Percentiles rank a stretch among this genome's conserved stretches.
phyloP scores from a whole-genome alignment of 768 basidiomycete genomes.

The Pulveroboletus ravenelii region DNA sequence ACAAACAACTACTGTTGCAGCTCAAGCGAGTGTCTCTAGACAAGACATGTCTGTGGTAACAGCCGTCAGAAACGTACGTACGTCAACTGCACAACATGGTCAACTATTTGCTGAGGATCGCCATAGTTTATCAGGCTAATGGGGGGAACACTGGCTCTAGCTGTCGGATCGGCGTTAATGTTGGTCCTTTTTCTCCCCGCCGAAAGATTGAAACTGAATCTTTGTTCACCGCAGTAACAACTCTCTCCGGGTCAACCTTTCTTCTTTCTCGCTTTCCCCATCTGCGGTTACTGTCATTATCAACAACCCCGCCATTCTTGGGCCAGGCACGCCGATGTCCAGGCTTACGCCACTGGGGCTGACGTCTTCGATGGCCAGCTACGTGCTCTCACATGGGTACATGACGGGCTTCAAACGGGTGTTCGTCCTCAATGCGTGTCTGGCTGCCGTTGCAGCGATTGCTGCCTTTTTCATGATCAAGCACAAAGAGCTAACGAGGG shows the following conservation, averaged over 20 bases:
- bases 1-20: conserved; percentile 65
- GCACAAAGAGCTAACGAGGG: conserved; percentile 54
- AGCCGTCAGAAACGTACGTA: conserved; percentile 61
- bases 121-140: conserved; percentile 60
- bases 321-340: conserved; percentile 27
- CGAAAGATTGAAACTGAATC: background rate
- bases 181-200: conserved; percentile 18
- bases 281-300: conserved; percentile 41
- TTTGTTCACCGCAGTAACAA: conserved; percentile 36
- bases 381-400: conserved; percentile 47
- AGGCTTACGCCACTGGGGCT: conserved; percentile 34
- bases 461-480: conserved; percentile 57
- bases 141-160: conserved; percentile 65
- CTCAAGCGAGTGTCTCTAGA: conserved; percentile 66
- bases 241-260: conserved; percentile 41
- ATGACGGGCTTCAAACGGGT: conserved; percentile 53
- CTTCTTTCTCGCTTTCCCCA: conserved; percentile 33
- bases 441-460: conserved; percentile 52
- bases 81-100: conserved; percentile 9
- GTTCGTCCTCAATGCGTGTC: conserved; percentile 56
- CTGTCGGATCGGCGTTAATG: conserved; percentile 58
- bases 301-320: conserved; percentile 42
- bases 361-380: conserved; percentile 31
- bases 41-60: conserved; percentile 78
- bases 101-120: background rate